Conservation (phyloP, 2,329 filamentous ascomycete genomes). For the Alternaria panax region DNA sequence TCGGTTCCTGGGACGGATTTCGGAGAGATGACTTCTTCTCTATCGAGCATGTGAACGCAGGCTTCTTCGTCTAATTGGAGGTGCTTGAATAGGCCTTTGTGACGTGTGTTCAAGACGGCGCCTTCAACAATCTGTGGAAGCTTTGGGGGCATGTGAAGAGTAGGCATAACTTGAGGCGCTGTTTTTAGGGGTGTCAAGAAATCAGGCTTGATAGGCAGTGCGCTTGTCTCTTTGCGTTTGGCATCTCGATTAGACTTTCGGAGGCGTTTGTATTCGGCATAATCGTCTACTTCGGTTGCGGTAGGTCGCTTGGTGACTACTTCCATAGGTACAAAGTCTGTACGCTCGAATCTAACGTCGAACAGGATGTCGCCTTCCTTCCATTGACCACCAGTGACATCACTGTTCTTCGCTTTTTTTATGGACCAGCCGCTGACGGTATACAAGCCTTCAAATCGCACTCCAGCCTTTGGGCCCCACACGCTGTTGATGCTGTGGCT, state of each 20-base stretch:
- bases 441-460: conserved; percentile 59
- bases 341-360: conserved; percentile 50
- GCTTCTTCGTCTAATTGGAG: conserved; percentile 18
- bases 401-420: conserved; percentile 29
- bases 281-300: conserved; percentile 57
- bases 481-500: conserved; percentile 54
- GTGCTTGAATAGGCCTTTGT: conserved; percentile 14
- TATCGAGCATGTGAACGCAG: not conserved
- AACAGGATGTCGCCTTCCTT: conserved; percentile 45
- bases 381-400: conserved; percentile 22
- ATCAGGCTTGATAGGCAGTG: not conserved
- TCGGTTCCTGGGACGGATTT: conserved; percentile 13
- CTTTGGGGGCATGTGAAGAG: not conserved
- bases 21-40: conserved; percentile 17
- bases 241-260: conserved; percentile 32
- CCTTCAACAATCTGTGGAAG: not conserved
- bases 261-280: conserved; percentile 56
- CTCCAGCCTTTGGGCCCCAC: conserved; percentile 56
- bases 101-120: conserved; percentile 3
- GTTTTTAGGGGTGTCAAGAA: conserved; percentile 12
- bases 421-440: conserved; percentile 53
- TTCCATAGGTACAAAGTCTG: conserved; percentile 45
- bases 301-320: conserved; percentile 51
- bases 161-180: conserved; percentile 23
- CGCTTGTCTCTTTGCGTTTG: conserved; percentile 10